Evolutionary conservation across 805 yeast genomes (phyloP), one percentile per base, ranked within the genome.

Genomic region (Monosporozyma solicola): DNA sequence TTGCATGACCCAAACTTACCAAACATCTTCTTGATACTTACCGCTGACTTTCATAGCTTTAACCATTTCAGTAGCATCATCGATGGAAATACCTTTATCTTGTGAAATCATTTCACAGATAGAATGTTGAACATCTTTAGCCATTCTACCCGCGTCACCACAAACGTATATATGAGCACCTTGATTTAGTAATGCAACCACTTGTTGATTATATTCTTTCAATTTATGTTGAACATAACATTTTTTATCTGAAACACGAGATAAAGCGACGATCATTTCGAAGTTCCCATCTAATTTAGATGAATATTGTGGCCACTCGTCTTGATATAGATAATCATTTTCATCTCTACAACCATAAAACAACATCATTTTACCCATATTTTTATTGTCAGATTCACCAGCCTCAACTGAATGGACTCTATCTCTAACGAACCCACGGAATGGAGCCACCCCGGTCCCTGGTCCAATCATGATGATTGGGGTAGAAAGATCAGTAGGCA

Each of bases 401-500:
- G 67, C 68, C 54, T 74, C 74, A 11, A 72, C 72, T 64, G 74
- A 79, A 41, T 72, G 68, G n/a, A 83, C 86, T 63, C 91, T 84
- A 67, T 92, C 99, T 73, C 95, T 83, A 39, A 92, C 71, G 60
- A 92, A 92, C 3, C 96, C 99, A 74, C 99, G 84, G 76, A 94
- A 88, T 56, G 99, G 99, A 9, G 99, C 98, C 50, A 92, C 92
- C 69, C 99, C 99, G 3, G 99, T 94, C 59, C 99, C 99, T 47
- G 99, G 98, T 31, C 99, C 99, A 64, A 92, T 79, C 85, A 91
- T 80, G 62, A 92, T 89, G 24, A 92, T 78, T 16, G 98, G 97
- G 33, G 84, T 81, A 3, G 79, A 70, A 33, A 95, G 85, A 65
- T 88, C 87, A 7, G 90, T 77, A 22, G 99, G 99, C 58, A 94